A percentile compares a stretch with the other conserved stretches of the same genome.
Conservation (phyloP, 768 basidiomycete genomes). For the Mycena filopes region DNA sequence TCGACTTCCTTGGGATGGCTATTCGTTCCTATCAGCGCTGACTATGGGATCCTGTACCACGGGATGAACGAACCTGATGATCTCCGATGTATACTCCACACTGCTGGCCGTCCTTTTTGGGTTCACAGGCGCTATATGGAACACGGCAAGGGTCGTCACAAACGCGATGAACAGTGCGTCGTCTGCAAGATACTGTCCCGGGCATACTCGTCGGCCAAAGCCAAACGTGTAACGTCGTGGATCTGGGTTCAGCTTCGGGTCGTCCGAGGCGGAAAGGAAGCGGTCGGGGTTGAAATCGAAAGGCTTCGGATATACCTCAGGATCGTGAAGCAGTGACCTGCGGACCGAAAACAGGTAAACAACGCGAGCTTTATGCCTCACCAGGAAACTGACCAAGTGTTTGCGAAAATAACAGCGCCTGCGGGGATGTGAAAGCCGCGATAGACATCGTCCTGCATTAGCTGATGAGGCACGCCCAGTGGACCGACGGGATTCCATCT, state of each 20-base stretch:
- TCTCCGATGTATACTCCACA: too few relatives aligned
- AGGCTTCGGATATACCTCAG: neutral
- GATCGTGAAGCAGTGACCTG: conserved; percentile 4
- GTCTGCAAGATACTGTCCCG: conserved; percentile 5
- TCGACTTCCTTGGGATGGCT: too few relatives aligned
- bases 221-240: neutral
- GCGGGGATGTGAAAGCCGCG: conserved; percentile 31
- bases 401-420: conserved; percentile 7
- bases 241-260: neutral
- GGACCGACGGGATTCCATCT: conserved; percentile 35
- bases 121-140: too few relatives aligned
- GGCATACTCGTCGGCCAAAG: neutral
- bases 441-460: conserved; percentile 30
- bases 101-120: too few relatives aligned
- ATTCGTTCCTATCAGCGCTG: too few relatives aligned
- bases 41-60: too few relatives aligned
- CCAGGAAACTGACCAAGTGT: conserved; percentile 7
- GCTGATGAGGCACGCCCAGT: conserved; percentile 28
- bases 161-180: neutral
- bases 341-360: neutral
- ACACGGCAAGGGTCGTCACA: too few relatives aligned
- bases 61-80: too few relatives aligned
- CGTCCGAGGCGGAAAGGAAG: neutral
- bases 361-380: too few relatives aligned
- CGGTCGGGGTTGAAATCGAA: conserved; percentile 7